These are phyloP conservation scores for Cercospora citrullina DNA, from an alignment of 2,329 filamentous ascomycete genomes.

Conservation along the genomic window DNA sequence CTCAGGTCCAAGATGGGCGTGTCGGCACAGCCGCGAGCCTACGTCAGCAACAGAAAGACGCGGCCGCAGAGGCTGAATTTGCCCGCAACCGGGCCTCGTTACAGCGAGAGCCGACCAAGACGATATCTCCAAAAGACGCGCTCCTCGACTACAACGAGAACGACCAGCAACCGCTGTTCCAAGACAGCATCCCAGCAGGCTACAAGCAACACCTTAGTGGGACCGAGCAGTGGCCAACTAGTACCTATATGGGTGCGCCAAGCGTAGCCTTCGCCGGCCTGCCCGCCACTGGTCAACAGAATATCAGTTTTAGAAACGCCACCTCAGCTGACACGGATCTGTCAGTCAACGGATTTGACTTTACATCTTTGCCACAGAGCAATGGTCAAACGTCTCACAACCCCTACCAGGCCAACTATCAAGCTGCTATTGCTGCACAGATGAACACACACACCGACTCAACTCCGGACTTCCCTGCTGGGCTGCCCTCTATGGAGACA, in stretches of 20 bases:
- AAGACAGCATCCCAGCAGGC: slow-evolving; percentile 48
- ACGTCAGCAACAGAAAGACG: slow-evolving; percentile 62
- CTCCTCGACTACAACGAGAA: slow-evolving; percentile 77
- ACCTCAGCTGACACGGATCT: slow-evolving; percentile 37
- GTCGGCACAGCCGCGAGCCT: slow-evolving; percentile 60
- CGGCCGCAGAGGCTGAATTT: slow-evolving; percentile 55
- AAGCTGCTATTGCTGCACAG: slow-evolving; percentile 29
- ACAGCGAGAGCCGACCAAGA: slow-evolving; percentile 59
- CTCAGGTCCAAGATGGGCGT: slow-evolving; percentile 36
- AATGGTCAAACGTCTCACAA: slow-evolving; percentile 25
- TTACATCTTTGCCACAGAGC: slow-evolving; percentile 34
- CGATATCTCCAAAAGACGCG: slow-evolving; percentile 93
- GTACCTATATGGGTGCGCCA: slow-evolving; percentile 47
- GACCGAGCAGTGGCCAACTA: slow-evolving; percentile 45
- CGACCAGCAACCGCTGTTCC: slow-evolving; percentile 75
- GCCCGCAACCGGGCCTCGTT: slow-evolving; percentile 37
- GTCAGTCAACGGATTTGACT: slow-evolving; percentile 41
- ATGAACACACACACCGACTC: slow-evolving; percentile 38
- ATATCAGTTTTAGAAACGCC: slow-evolving; percentile 50
- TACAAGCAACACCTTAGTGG: slow-evolving; percentile 39
- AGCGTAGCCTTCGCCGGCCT: slow-evolving; percentile 48
- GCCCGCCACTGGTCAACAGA: slow-evolving; percentile 42
- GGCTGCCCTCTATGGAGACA: slow-evolving; percentile 63
- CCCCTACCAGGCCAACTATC: slow-evolving; percentile 35
- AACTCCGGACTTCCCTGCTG: slow-evolving; percentile 60